Evolutionary conservation across 441 rosid genomes (phyloP).

Genomic region (Erodium moschatum): DNA sequence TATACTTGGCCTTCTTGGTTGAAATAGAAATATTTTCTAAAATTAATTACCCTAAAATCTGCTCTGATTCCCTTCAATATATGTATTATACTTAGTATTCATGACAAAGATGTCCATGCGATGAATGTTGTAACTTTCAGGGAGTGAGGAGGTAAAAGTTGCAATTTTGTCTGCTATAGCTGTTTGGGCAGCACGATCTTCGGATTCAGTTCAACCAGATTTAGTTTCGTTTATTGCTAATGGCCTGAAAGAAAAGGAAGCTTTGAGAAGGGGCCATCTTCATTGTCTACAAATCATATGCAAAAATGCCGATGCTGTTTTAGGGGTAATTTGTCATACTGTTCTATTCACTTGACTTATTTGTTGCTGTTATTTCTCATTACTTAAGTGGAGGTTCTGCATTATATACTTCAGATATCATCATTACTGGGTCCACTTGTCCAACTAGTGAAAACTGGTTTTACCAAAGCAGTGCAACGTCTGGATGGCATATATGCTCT

Average conservation of each 20-base stretch:
- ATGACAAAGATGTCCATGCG: conserved; percentile 17
- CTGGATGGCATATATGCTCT: conserved; percentile 92
- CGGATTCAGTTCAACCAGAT: conserved; percentile 58
- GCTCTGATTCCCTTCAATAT: conserved; percentile 2
- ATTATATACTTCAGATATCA: conserved; percentile 51
- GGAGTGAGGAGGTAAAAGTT: conserved; percentile 92
- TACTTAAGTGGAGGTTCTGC: conserved; percentile 15
- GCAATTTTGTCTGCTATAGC: conserved; percentile 65
- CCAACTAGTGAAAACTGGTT: conserved; percentile 91
- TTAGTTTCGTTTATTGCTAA: conserved; percentile 59
- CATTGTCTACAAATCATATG: conserved; percentile 59
- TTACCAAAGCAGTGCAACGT: conserved; percentile 83
- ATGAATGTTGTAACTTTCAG: conserved; percentile 33
- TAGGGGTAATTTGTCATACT: conserved; percentile 39
- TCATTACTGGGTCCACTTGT: conserved; percentile 68
- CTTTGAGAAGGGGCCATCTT: conserved; percentile 85
- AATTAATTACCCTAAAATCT: conserved; percentile 5
- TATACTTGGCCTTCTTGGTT: not conserved
- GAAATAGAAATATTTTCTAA: not conserved
- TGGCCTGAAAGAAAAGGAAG: conserved; percentile 94
- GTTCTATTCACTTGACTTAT: conserved; percentile 12
- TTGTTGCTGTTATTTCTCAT: conserved; percentile 17
- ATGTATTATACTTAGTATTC: not conserved
- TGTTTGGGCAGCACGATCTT: conserved; percentile 68
- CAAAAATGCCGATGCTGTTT: conserved; percentile 58